phyloP scores from a whole-genome alignment of 2,329 filamentous ascomycete genomes.

The Trichoderma breve region DNA sequence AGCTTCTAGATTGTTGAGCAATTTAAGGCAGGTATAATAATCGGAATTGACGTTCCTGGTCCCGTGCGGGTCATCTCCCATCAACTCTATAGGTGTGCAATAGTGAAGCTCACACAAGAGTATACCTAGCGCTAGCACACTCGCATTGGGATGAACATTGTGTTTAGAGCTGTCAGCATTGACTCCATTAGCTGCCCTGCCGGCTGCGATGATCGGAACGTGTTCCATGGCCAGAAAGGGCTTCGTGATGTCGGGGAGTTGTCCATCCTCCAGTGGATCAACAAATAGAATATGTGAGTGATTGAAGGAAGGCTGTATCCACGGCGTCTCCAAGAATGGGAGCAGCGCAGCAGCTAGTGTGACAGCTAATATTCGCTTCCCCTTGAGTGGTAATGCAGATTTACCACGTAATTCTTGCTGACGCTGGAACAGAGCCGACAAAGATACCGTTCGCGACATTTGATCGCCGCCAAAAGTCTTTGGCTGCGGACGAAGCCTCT shows the following conservation, averaged over 20 bases:
- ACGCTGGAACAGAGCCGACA: slow-evolving; percentile 2
- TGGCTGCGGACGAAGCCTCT: slow-evolving; percentile 5
- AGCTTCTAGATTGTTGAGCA: not conserved
- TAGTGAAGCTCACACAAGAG: slow-evolving; percentile 10
- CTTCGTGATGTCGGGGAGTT: slow-evolving; percentile 5
- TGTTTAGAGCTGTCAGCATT: not conserved
- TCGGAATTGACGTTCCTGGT: not conserved
- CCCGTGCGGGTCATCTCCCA: not conserved
- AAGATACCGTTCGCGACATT: not conserved
- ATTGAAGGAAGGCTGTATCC: slow-evolving; percentile 2
- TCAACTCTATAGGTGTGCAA: not conserved
- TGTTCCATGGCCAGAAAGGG: slow-evolving; percentile 7
- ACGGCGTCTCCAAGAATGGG: not conserved
- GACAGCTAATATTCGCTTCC: slow-evolving; percentile 4
- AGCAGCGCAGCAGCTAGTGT: not conserved
- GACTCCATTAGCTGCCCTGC: not conserved
- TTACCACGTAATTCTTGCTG: not conserved
- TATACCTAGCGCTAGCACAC: not conserved
- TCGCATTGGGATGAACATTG: not conserved
- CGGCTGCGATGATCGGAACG: not conserved
- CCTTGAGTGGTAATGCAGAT: not conserved
- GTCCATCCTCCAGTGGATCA: not conserved
- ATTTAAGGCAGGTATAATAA: slow-evolving; percentile 1
- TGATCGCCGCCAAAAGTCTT: slow-evolving; percentile 5
- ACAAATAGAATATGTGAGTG: not conserved